Percentiles rank a stretch among this genome's conserved stretches.
Evolutionary conservation across 805 yeast genomes (phyloP).

Genomic region (Saturnispora saitoi): DNA sequence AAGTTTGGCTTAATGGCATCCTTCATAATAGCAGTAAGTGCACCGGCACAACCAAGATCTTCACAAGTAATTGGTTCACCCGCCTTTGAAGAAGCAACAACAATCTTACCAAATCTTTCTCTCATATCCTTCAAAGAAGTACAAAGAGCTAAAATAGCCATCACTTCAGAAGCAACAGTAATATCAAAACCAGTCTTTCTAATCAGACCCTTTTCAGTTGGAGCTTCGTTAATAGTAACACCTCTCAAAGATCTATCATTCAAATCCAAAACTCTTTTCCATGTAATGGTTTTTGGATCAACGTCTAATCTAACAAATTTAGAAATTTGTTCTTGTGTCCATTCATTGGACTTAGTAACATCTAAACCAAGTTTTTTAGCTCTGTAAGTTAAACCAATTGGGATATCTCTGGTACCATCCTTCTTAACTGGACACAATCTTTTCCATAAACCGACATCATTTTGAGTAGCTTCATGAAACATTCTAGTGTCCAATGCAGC

Average conservation of each 20-base stretch:
- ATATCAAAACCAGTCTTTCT: slow-evolving; percentile 91
- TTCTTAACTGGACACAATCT: slow-evolving; percentile 82
- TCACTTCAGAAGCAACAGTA: slow-evolving; percentile 91
- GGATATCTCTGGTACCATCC: slow-evolving; percentile 64
- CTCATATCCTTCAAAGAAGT: slow-evolving; percentile 76
- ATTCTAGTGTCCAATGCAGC: slow-evolving; percentile 96
- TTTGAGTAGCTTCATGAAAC: slow-evolving; percentile 86
- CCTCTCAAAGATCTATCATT: slow-evolving; percentile 89
- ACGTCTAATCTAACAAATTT: slow-evolving; percentile 78
- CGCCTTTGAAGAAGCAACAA: slow-evolving; percentile 67
- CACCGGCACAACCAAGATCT: slow-evolving; percentile 94
- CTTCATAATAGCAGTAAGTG: slow-evolving; percentile 85
- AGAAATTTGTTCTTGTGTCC: slow-evolving; percentile 67
- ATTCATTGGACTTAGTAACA: slow-evolving; percentile 70
- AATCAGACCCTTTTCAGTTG: slow-evolving; percentile 83
- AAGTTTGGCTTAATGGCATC: slow-evolving; percentile 94
- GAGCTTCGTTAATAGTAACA: slow-evolving; percentile 82
- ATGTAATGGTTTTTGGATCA: slow-evolving; percentile 82
- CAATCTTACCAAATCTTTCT: slow-evolving; percentile 79
- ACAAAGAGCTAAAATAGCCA: slow-evolving; percentile 90
- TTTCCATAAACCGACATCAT: slow-evolving; percentile 68
- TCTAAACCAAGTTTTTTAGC: slow-evolving; percentile 71
- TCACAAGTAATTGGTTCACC: slow-evolving; percentile 89
- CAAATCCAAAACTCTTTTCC: slow-evolving; percentile 89
- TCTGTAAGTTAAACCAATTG: slow-evolving; percentile 71